These are phyloP conservation scores for Schwanniomyces sp. DNA, from an alignment of 805 yeast species.

Conservation along the genomic window DNA sequence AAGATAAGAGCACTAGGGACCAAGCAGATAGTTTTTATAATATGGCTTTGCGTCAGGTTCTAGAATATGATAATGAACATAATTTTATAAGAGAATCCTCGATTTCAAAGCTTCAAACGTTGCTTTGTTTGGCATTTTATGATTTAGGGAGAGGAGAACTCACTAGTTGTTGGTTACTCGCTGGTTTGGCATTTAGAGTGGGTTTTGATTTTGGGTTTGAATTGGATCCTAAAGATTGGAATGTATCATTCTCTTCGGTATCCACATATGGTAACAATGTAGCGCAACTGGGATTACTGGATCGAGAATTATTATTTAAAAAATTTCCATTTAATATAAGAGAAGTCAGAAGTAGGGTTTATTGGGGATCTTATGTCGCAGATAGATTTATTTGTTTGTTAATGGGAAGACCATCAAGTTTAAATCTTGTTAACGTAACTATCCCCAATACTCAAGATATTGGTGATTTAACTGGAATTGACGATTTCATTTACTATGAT, in stretches of 20 bases:
- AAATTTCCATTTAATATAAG: constrained; percentile 7
- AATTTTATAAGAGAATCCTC: constrained; percentile 5
- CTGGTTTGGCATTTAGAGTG: constrained; percentile 14
- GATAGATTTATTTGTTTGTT: constrained; percentile 10
- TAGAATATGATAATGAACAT: constrained; percentile 2
- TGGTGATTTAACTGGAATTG: constrained; percentile 10
- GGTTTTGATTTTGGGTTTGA: constrained; percentile 15
- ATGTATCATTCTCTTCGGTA: constrained; percentile 1
- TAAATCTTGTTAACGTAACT: constrained; percentile 7
- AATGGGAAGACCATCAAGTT: constrained; percentile 8
- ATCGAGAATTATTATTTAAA: neutral
- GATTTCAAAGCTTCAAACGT: constrained; percentile 9
- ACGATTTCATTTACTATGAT: constrained; percentile 9
- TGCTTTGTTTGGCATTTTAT: constrained; percentile 10
- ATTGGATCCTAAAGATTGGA: constrained; percentile 12
- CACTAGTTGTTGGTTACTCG: constrained; percentile 13
- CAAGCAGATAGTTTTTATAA: constrained; percentile 8
- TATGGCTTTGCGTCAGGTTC: constrained; percentile 2
- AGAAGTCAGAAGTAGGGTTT: constrained; percentile 9
- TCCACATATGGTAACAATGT: neutral
- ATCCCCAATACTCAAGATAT: constrained; percentile 10
- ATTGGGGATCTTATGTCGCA: constrained; percentile 12
- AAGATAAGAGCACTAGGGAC: neutral
- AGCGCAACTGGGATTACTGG: neutral
- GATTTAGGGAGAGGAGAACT: constrained; percentile 13